Evolutionary conservation across 305 asterid species (phyloP).

Genomic region (Solanum aculeatissimum): DNA sequence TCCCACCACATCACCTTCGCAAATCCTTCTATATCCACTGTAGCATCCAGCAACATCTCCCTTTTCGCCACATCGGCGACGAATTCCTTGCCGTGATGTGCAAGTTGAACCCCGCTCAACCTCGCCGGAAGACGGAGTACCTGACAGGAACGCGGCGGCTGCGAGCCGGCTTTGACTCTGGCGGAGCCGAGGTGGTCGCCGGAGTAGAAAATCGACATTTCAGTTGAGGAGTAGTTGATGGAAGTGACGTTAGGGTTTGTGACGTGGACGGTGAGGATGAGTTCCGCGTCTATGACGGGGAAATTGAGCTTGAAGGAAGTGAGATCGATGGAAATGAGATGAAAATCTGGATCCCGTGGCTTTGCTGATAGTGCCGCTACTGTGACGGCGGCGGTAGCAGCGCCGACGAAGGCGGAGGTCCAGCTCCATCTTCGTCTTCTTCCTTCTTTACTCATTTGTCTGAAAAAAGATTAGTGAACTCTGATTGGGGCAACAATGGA

Average conservation of each 20-base stretch:
- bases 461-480: not conserved
- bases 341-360: slow-evolving; percentile 82
- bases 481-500: not conserved
- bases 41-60: slow-evolving; percentile 82
- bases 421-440: slow-evolving; percentile 30
- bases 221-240: slow-evolving; percentile 57
- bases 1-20: slow-evolving; percentile 91
- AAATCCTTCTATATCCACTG: slow-evolving; percentile 62
- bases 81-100: slow-evolving; percentile 56
- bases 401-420: slow-evolving; percentile 76
- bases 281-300: slow-evolving; percentile 73
- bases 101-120: slow-evolving; percentile 69
- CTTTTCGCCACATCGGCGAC: slow-evolving; percentile 61
- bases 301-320: slow-evolving; percentile 78
- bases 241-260: slow-evolving; percentile 80
- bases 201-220: slow-evolving; percentile 64
- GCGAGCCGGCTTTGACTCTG: slow-evolving; percentile 62
- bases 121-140: slow-evolving; percentile 73
- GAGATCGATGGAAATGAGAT: slow-evolving; percentile 69
- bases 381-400: slow-evolving; percentile 55
- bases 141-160: slow-evolving; percentile 77
- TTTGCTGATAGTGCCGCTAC: slow-evolving; percentile 29
- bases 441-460: not conserved
- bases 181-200: slow-evolving; percentile 84
- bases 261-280: slow-evolving; percentile 80